These are phyloP conservation scores for Drechslera avenae DNA, from an alignment of 2,329 filamentous ascomycete species.

Conservation along the genomic window DNA sequence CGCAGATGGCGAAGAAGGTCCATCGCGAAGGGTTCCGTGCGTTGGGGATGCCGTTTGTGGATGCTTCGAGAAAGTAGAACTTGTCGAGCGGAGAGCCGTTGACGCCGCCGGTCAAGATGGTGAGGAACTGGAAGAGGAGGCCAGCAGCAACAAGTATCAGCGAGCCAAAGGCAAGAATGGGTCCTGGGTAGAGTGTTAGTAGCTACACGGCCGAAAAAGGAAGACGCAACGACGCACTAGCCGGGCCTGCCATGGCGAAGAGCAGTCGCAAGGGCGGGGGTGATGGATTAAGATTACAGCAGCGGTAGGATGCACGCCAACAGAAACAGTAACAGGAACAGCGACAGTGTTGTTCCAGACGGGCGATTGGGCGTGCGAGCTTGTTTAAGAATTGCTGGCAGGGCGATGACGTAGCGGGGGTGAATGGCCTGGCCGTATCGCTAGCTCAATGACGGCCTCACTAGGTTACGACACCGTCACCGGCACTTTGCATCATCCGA, in stretches of 20 bases:
- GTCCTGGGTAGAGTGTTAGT: conserved; percentile 51
- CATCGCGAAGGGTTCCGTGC: conserved; percentile 70
- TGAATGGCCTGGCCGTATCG: conserved; percentile 8
- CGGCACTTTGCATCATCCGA: conserved; percentile 25
- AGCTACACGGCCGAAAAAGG: background rate
- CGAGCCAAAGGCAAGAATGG: conserved; percentile 61
- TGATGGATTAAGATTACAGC: conserved; percentile 17
- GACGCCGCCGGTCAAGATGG: conserved; percentile 65
- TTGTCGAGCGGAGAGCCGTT: conserved; percentile 66
- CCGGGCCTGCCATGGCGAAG: conserved; percentile 21
- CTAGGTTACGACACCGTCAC: conserved; percentile 7
- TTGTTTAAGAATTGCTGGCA: conserved; percentile 25
- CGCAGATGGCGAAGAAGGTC: conserved; percentile 89
- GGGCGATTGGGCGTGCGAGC: conserved; percentile 12
- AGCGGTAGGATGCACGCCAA: background rate
- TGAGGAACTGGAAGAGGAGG: conserved; percentile 68
- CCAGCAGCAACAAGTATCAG: conserved; percentile 66
- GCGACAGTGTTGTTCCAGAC: conserved; percentile 5
- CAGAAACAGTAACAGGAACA: background rate
- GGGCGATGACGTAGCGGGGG: conserved; percentile 24
- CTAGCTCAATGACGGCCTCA: conserved; percentile 20
- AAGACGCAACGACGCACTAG: conserved; percentile 24
- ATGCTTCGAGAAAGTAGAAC: conserved; percentile 85
- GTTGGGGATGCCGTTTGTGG: conserved; percentile 70
- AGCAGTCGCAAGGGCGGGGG: background rate